Percentiles rank a stretch among this genome's conserved stretches.
phyloP scores from a whole-genome alignment of 257 asterid genomes.

The Fraxinus americana region DNA sequence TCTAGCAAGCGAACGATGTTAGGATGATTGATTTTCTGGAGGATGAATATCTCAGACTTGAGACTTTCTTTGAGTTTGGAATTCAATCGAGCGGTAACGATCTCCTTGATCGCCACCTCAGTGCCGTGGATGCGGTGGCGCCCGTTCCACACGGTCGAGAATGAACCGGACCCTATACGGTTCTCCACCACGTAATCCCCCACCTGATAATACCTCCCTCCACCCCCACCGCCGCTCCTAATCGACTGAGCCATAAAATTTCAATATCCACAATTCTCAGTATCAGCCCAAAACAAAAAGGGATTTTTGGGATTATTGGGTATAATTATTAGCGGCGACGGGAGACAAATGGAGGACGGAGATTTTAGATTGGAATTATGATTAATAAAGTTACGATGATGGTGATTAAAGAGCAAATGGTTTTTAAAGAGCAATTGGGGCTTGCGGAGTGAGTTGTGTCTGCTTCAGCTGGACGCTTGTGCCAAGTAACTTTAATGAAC shows the following conservation, averaged over 20 bases:
- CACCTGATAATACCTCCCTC: conserved; percentile 45
- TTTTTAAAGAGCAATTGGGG: too few relatives aligned
- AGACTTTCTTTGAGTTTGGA: conserved; percentile 74
- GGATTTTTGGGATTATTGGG: neutral
- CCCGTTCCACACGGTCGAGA: conserved; percentile 96
- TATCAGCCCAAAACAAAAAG: conserved; percentile 20
- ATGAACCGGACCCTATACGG: conserved; percentile 82
- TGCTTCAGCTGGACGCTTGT: neutral
- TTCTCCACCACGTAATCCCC: conserved; percentile 81
- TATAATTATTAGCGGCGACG: neutral
- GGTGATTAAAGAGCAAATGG: too few relatives aligned
- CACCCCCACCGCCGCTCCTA: conserved; percentile 34
- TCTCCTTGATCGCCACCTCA: conserved; percentile 92
- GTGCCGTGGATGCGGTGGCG: conserved; percentile 79
- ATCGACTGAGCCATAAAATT: conserved; percentile 59
- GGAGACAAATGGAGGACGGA: neutral
- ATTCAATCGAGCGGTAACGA: conserved; percentile 61
- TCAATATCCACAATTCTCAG: conserved; percentile 13
- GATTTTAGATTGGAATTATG: neutral
- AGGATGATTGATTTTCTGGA: conserved; percentile 80
- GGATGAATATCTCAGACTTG: conserved; percentile 83
- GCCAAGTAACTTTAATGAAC: neutral
- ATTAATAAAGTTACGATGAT: too few relatives aligned
- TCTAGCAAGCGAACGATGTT: conserved; percentile 90
- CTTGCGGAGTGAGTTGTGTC: too few relatives aligned